Evolutionary conservation across 1,139 yeast species (phyloP).

Genomic region (Wickerhamomyces sp.): DNA sequence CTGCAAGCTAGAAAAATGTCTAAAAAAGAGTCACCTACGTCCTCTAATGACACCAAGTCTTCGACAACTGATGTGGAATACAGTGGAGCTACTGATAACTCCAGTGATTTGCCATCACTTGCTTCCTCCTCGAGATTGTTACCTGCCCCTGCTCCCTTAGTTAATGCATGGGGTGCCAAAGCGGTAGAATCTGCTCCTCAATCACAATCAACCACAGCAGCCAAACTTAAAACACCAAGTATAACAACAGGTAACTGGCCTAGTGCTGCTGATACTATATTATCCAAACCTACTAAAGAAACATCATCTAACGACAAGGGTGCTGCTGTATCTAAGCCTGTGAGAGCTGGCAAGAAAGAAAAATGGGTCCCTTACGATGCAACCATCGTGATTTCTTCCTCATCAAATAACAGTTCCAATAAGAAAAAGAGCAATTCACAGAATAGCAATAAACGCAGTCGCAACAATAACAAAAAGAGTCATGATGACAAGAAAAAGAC

Average conservation of each 20-base stretch:
- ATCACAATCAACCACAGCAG: background rate
- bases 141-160: constrained; percentile 28
- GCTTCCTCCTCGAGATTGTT: constrained; percentile 19
- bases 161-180: constrained; percentile 25
- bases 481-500: constrained; percentile 2
- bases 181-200: background rate
- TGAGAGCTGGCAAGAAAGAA: constrained; percentile 23
- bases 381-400: constrained; percentile 19
- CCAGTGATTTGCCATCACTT: constrained; percentile 1
- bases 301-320: background rate
- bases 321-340: too few relatives aligned
- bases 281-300: constrained; percentile 6
- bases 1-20: too few relatives aligned
- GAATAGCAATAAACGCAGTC: background rate
- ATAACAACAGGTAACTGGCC: constrained; percentile 20
- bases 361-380: constrained; percentile 30
- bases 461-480: background rate
- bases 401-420: constrained; percentile 1
- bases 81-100: constrained; percentile 2
- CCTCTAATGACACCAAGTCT: too few relatives aligned
- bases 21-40: too few relatives aligned
- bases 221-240: background rate
- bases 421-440: constrained; percentile 3
- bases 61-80: background rate
- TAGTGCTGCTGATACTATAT: constrained; percentile 13